Percentiles rank a stretch among this genome's conserved stretches.
phyloP scores from a whole-genome alignment of 2,329 filamentous ascomycete species.

The Pleochaeta shiraiana region DNA sequence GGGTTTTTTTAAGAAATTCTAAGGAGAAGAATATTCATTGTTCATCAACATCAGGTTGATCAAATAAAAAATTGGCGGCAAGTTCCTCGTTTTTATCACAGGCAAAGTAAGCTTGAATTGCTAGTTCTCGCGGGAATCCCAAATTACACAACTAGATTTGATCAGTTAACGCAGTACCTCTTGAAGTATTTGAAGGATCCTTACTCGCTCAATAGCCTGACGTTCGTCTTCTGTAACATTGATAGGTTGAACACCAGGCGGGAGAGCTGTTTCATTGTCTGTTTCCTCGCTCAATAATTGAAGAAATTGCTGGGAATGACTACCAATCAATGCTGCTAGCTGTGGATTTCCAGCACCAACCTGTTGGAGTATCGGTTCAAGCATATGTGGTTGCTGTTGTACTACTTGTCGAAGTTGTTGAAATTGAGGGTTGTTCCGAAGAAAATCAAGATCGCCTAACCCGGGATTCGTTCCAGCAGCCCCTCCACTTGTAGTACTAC shows the following conservation, averaged over 20 bases:
- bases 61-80: slow-evolving; percentile 94
- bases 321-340: slow-evolving; percentile 75
- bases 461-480: slow-evolving; percentile 25
- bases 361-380: slow-evolving; percentile 93
- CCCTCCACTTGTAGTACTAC: slow-evolving; percentile 21
- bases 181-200: slow-evolving; percentile 16
- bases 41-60: slow-evolving; percentile 77
- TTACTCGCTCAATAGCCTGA: slow-evolving; percentile 86
- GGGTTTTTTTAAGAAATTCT: no score
- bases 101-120: slow-evolving; percentile 96
- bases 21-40: slow-evolving; percentile 7
- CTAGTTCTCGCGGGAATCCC: slow-evolving; percentile 79
- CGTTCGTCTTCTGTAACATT: slow-evolving; percentile 89
- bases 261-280: slow-evolving; percentile 64
- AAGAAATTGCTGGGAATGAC: slow-evolving; percentile 85
- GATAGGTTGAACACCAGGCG: slow-evolving; percentile 75
- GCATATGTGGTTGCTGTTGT: slow-evolving; percentile 94
- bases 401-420: slow-evolving; percentile 94
- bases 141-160: slow-evolving; percentile 56
- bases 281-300: slow-evolving; percentile 72
- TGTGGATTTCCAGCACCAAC: slow-evolving; percentile 89
- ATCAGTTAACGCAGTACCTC: slow-evolving; percentile 6
- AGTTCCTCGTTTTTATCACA: slow-evolving; percentile 99
- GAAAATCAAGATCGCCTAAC: slow-evolving; percentile 70
- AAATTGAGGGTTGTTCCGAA: slow-evolving; percentile 91